Conservation (phyloP, 2,329 filamentous ascomycete species). For the Colletotrichum salicis region DNA sequence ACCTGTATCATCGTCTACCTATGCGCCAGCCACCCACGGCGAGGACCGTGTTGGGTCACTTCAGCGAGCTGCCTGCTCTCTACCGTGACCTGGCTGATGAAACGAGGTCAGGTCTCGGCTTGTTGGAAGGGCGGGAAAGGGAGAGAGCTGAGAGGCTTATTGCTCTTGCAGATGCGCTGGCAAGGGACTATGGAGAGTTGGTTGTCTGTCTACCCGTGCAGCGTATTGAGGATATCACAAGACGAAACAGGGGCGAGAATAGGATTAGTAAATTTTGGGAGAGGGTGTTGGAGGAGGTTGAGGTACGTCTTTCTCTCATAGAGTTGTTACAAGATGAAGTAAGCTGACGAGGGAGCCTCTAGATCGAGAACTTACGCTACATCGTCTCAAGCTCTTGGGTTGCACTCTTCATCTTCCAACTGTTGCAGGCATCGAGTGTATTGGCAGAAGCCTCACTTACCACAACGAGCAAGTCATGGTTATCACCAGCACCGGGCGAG, state of each 20-base stretch:
- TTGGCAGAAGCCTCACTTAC: background rate
- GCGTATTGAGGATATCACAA: background rate
- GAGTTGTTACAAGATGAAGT: background rate
- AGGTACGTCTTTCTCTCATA: background rate
- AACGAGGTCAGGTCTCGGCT: background rate
- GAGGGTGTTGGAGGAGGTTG: background rate
- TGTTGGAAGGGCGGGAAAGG: background rate
- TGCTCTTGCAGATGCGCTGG: background rate
- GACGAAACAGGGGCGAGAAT: background rate
- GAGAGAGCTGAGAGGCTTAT: background rate
- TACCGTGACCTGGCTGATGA: background rate
- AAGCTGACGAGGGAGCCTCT: background rate
- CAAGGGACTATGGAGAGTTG: background rate
- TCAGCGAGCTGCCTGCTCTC: background rate
- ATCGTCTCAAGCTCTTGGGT: background rate
- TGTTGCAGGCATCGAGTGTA: background rate
- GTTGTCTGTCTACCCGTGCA: background rate
- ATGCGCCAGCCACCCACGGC: background rate
- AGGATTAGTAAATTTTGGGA: background rate
- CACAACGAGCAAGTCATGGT: background rate
- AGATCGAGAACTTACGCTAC: background rate
- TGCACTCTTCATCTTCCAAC: background rate
- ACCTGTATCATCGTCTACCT: background rate
- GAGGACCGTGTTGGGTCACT: background rate
- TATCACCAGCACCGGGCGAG: background rate